Evolutionary conservation across 2,329 filamentous ascomycete species (phyloP).

Genomic region (Aspergillus aculeatinus): DNA sequence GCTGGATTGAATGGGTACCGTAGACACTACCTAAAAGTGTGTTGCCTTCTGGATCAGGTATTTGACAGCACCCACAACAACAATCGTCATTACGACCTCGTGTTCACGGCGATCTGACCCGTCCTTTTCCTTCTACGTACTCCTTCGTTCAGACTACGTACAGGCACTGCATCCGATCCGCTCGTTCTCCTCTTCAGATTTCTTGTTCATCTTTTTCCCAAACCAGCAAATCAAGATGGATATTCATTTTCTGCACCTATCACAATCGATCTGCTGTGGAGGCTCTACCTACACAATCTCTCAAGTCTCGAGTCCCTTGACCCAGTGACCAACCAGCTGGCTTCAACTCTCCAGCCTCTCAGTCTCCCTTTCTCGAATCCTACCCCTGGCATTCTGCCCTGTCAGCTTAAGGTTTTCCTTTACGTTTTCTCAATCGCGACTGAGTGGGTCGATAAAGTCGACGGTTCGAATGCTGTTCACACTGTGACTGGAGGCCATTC

Average conservation of each 20-base stretch:
- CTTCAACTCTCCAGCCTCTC: not conserved
- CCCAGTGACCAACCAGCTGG: not conserved
- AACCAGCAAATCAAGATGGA: slow-evolving; percentile 4
- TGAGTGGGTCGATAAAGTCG: not conserved
- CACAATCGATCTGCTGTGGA: slow-evolving; percentile 2
- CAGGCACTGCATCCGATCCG: not conserved
- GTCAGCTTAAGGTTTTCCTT: slow-evolving; percentile 1
- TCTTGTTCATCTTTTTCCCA: slow-evolving; percentile 3
- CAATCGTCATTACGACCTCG: no score
- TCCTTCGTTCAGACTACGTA: not conserved
- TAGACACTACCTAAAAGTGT: no score
- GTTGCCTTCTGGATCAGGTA: not conserved
- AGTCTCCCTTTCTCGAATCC: not conserved
- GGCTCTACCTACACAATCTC: not conserved
- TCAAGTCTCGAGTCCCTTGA: not conserved
- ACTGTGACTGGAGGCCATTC: not conserved
- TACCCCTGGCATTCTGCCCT: not conserved
- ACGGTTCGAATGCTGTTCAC: not conserved
- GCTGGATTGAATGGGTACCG: no score
- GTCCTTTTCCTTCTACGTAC: no score
- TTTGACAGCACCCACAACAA: not conserved
- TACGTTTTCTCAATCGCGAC: not conserved
- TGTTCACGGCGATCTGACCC: no score
- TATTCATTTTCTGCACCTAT: not conserved
- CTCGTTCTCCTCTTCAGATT: not conserved